Conservation (phyloP, 2,329 filamentous ascomycete species). For the Ustulina deusta region DNA sequence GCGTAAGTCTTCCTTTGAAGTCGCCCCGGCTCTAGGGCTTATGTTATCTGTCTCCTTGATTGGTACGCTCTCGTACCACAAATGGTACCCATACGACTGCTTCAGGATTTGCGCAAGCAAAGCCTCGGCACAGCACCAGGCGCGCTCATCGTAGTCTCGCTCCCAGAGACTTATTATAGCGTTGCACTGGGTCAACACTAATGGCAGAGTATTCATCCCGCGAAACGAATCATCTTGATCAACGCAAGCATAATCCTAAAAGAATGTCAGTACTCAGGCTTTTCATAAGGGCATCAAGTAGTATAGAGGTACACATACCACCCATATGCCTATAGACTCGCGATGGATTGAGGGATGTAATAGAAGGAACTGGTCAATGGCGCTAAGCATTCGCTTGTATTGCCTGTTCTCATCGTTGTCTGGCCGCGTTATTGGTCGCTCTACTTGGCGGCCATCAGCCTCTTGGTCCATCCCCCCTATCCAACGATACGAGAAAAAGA, state of each 20-base stretch:
- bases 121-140: slow-evolving; percentile 56
- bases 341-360: not conserved
- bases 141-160: slow-evolving; percentile 52
- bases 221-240: slow-evolving; percentile 52
- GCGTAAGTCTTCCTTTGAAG: slow-evolving; percentile 17
- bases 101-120: slow-evolving; percentile 51
- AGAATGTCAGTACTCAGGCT: slow-evolving; percentile 20
- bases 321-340: slow-evolving; percentile 44
- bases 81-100: slow-evolving; percentile 49
- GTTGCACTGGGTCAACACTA: slow-evolving; percentile 51
- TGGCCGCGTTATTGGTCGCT: not conserved
- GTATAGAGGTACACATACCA: slow-evolving; percentile 31
- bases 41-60: slow-evolving; percentile 22
- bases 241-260: slow-evolving; percentile 55
- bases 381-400: not conserved
- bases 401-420: not conserved
- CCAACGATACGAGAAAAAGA: not conserved
- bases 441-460: not conserved
- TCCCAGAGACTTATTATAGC: slow-evolving; percentile 56
- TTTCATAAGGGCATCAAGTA: not conserved
- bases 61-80: slow-evolving; percentile 49
- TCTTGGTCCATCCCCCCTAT: too few relatives aligned
- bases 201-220: not conserved
- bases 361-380: not conserved
- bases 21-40: not conserved